Evolutionary conservation across 495 filamentous ascomycete genomes (phyloP), one percentile per base, ranked within the genome.

Genomic region (Cenococcum geophilum): DNA sequence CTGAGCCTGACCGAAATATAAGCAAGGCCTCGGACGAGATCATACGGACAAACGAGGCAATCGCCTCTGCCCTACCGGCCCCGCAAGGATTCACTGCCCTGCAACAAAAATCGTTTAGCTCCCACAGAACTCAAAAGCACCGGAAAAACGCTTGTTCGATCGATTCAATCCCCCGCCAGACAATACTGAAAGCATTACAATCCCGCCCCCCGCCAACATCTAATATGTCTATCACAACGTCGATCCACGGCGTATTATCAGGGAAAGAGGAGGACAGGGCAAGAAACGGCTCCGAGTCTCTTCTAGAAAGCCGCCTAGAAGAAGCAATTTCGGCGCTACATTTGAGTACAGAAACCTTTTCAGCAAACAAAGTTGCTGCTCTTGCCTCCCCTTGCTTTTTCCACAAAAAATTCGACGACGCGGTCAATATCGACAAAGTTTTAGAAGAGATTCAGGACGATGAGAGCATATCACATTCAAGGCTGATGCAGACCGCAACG

Each of bases 331-430:
- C 63, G 27, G 63, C 60, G 43, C 51, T 69, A 12, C 57, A 61
- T 35, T 18, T 66, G 12, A 14, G 55, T 21, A 37, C 48, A 25
- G 63, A 55, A 18, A 45, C 57, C 20, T 27, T 65, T 21, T 63
- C 60, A 16, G 66, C 86, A 32, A 78, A 79, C 35, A 82, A 89
- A 62, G 70, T 82, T 21, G 78, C 82, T 18, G 77, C 81, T 4
- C 76, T 97, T 23, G 86, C 92, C 69, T 95, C 89, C 40, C 93
- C 93, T 0, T 97, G 95, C 75, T 97, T 92, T 75, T 97, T 96
- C 79, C 93, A 98, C 74, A 87, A 92, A 74, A 82, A 91, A 43
- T 97, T 98, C 70, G 93, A 96, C 60, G 89, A 95, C 71, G 91
- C 91, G 8, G 89, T 98, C 63, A 91, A 98, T 73, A 87, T 97